Base-by-base conservation (phyloP, 371 early-diverging fungal genomes). In the Mucor indicus region DNA sequence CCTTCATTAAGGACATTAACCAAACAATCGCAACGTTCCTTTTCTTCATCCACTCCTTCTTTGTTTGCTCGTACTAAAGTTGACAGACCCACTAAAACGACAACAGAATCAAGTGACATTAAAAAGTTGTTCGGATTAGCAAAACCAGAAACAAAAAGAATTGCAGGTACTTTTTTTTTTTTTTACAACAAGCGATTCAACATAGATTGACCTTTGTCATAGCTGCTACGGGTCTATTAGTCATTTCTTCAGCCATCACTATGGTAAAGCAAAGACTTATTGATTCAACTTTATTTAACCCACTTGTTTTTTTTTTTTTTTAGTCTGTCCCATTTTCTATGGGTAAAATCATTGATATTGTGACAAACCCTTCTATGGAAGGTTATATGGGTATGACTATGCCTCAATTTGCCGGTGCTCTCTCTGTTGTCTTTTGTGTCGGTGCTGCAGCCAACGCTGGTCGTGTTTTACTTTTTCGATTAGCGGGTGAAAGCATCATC, bases 341-440 rank as follows among this genome's bases (percentile, higher is more conserved):
- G 87, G 90, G 90, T 53, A 84, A 82, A 60, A 84, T 88, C 51
- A 81, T 90, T 35, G 90, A 90, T 59, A 74, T 90, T 24, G 88
- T 88, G 5, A 72, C 79, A 0, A 56, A 67, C 23, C 72, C 74
- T 3, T 66, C 71, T 15, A 67, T 66, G 19, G 69, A 72, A 1
- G 44, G 67, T 5, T 75, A 79, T 23, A 55, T 62, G 16, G 84
- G 81, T 0, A 48, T 84, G 38, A 55, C 81, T 4, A 58, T 78
- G 67, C 72, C 75, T 8, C 77, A 85, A 38, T 67, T 83, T 46
- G 81, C 81, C 42, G 69, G 65, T 33, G 75, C 55, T 7, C 52
- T 87, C 6, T 78, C 77, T 6, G 66, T 60, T 10, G 59, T 85
- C 13, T 87, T 84, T 52, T 59, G 68, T 7, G 62, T 84, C 0